phyloP scores from a whole-genome alignment of 2,329 filamentous ascomycete species.

The Pseudohalonectria lignicola region DNA sequence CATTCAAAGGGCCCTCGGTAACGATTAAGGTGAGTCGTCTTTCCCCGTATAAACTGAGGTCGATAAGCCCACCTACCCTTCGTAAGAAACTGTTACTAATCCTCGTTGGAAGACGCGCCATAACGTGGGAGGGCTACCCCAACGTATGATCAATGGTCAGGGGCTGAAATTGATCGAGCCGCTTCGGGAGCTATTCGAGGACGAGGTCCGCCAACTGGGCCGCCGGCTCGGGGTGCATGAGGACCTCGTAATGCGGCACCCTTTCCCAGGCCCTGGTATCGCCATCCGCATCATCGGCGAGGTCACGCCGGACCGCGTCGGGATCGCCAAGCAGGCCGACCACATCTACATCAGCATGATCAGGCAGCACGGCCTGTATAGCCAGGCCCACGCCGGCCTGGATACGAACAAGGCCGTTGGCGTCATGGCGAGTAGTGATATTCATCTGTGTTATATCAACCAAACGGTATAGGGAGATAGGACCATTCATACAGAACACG shows the following conservation, averaged over 20 bases:
- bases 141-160: slow-evolving; percentile 22
- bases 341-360: slow-evolving; percentile 72
- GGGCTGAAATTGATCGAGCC: slow-evolving; percentile 65
- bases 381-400: slow-evolving; percentile 35
- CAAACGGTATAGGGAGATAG: no score
- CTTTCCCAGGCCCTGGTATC: slow-evolving; percentile 36
- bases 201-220: slow-evolving; percentile 60
- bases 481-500: no score
- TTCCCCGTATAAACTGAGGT: no score
- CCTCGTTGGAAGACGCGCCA: slow-evolving; percentile 38
- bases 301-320: slow-evolving; percentile 67
- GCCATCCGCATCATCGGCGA: slow-evolving; percentile 77
- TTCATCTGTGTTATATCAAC: no score
- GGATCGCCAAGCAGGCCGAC: slow-evolving; percentile 69
- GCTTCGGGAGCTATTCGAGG: slow-evolving; percentile 67
- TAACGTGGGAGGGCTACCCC: slow-evolving; percentile 30
- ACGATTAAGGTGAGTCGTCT: no score
- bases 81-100: no score
- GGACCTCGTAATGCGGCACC: slow-evolving; percentile 62
- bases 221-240: slow-evolving; percentile 59
- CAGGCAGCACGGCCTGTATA: slow-evolving; percentile 58
- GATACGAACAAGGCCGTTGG: slow-evolving; percentile 30
- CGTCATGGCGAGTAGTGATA: no score
- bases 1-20: slow-evolving; percentile 34
- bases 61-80: no score